Base-by-base conservation (phyloP, 2,329 filamentous ascomycete species). In the Fonsecaea erecta region DNA sequence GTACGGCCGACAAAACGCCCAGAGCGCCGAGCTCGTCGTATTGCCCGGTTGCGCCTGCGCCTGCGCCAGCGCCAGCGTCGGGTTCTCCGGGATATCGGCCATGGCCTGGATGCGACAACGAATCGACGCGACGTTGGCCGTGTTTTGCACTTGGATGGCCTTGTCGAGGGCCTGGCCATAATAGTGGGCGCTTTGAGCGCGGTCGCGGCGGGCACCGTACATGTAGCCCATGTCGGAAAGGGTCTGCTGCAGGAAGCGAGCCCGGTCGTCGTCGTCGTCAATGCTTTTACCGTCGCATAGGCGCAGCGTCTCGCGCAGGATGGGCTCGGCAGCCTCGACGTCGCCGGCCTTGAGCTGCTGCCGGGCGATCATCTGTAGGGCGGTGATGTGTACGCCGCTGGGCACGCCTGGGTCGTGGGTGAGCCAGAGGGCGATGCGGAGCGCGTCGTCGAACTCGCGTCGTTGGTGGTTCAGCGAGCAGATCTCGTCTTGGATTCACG, bases 401-500 rank as follows among this genome's bases (percentile, higher is more conserved):
- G 60, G 60, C 26, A 63, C 53, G 1, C 30, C 43, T 1, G 52
- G 34, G 18, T 63, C 46, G 2, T 14, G 26, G 1, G 53, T 30
- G 40, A 63, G 53, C 8, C 46, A 34, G 12, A 34, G 40, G 30
- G 60, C 60, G 28, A 63, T 63, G 30, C 52, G 52, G 8, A 63
- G 46, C 16, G 60, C 60, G 48, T 63, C 60, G 18, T 52, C 14
- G 53, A 63, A 37, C 32, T 56, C 60, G 30, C 32, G 30, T 12
- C 53, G 30, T 16, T 63, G 53, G 37, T 63, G 58, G 16, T 58
- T 55, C 11, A 63, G 60, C 6, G 60, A 57, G 53, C 60, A 63
- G 43, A 63, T 63, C 37, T 62, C 53, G 24, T 63, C 60, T n/a
- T 63, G 60, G n/a, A 63, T 56, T 53, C 60, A 63, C 2, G 60